A percentile compares a stretch with the other conserved stretches of the same genome.
Conservation (phyloP, 768 basidiomycete species). For the Mycena galopus region DNA sequence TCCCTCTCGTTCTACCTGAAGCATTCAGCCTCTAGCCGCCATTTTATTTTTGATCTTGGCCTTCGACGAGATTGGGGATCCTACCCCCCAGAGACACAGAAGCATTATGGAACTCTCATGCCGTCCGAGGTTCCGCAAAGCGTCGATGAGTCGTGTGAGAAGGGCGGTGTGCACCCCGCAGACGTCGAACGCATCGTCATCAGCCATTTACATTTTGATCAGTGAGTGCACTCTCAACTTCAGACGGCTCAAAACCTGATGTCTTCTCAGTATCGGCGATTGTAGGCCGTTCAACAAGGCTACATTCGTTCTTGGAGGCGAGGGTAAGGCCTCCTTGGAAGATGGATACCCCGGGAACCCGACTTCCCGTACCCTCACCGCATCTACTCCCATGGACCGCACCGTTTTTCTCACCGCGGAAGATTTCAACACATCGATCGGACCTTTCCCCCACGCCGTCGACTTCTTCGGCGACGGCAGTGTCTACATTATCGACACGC, state of each 20-base stretch:
- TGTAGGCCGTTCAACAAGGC: slow-evolving; percentile 58
- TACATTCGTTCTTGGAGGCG: slow-evolving; percentile 62
- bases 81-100: slow-evolving; percentile 50
- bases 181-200: slow-evolving; percentile 61
- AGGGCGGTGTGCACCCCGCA: slow-evolving; percentile 60
- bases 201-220: slow-evolving; percentile 70
- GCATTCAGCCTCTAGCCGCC: slow-evolving; percentile 56
- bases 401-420: slow-evolving; percentile 53
- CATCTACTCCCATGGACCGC: slow-evolving; percentile 54
- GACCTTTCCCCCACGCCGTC: slow-evolving; percentile 63
- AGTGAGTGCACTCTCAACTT: slow-evolving; percentile 31
- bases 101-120: slow-evolving; percentile 30
- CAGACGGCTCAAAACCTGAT: background rate
- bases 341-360: slow-evolving; percentile 60
- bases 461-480: slow-evolving; percentile 73
- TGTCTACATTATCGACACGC: slow-evolving; percentile 68
- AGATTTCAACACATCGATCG: slow-evolving; percentile 53
- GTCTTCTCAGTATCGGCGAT: slow-evolving; percentile 56
- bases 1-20: slow-evolving; percentile 66
- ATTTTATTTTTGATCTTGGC: slow-evolving; percentile 69
- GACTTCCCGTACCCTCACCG: slow-evolving; percentile 44
- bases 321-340: slow-evolving; percentile 49
- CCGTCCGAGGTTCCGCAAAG: slow-evolving; percentile 48
- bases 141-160: slow-evolving; percentile 61
- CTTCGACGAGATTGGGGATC: slow-evolving; percentile 61